Evolutionary conservation across 2,329 filamentous ascomycete genomes (phyloP).

Genomic region (Lasiodiplodia sp.): DNA sequence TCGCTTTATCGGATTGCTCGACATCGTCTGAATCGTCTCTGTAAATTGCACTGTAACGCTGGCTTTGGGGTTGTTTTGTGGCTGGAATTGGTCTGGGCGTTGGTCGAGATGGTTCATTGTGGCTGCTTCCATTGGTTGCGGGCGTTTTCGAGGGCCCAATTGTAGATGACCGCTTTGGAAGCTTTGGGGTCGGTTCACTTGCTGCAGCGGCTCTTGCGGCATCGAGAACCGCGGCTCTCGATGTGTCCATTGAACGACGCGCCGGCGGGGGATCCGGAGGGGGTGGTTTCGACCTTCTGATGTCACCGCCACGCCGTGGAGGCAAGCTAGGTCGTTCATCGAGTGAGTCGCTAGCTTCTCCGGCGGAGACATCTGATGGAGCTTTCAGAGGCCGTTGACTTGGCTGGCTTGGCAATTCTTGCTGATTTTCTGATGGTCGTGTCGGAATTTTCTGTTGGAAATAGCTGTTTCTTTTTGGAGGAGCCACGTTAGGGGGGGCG

Average conservation of each 20-base stretch:
- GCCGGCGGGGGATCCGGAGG: conserved; percentile 44
- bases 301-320: conserved; percentile 48
- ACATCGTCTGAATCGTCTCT: conserved; percentile 58
- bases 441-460: conserved; percentile 38
- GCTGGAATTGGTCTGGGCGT: background rate
- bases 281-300: conserved; percentile 42
- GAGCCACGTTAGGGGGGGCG: conserved; percentile 32
- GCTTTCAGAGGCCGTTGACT: background rate
- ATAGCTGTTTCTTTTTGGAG: conserved; percentile 39
- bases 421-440: conserved; percentile 34
- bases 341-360: conserved; percentile 39
- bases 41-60: conserved; percentile 23
- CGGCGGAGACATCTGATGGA: conserved; percentile 11
- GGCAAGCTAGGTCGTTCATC: conserved; percentile 60
- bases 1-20: conserved; percentile 57
- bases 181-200: conserved; percentile 8
- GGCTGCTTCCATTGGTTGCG: background rate
- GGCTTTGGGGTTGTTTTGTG: conserved; percentile 12
- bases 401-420: conserved; percentile 33
- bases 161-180: conserved; percentile 45
- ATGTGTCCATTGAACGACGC: conserved; percentile 44
- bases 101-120: conserved; percentile 8
- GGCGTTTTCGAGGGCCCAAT: conserved; percentile 31
- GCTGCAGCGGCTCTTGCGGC: conserved; percentile 16
- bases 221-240: conserved; percentile 13